Percentiles rank a stretch among this genome's conserved stretches.
These are phyloP conservation scores for Oryza meridionalis DNA, from an alignment of 176 grass and related monocot species.

Conservation along the genomic window DNA sequence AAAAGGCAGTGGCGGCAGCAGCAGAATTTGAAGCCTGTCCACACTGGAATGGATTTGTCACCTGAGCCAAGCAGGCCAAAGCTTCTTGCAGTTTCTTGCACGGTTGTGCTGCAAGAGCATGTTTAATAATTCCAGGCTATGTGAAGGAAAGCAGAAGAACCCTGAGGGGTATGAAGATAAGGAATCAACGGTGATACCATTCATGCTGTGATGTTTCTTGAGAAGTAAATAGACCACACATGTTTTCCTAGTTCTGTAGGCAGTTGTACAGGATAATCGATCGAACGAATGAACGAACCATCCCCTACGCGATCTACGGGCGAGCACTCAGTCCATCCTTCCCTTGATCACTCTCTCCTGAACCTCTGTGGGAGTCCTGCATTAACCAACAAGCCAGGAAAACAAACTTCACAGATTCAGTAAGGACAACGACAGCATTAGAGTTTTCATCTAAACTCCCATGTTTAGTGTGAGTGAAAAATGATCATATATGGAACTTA, in stretches of 20 bases:
- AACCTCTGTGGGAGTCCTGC: slow-evolving; percentile 88
- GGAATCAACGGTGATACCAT: slow-evolving; percentile 30
- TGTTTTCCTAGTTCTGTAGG: slow-evolving; percentile 31
- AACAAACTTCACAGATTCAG: neutral
- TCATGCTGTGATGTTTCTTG: slow-evolving; percentile 33
- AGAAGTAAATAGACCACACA: slow-evolving; percentile 10
- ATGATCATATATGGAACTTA: slow-evolving; percentile 44
- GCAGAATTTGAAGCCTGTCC: neutral
- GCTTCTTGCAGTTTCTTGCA: neutral
- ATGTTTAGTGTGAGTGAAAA: neutral
- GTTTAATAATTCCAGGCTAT: neutral
- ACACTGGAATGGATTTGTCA: neutral
- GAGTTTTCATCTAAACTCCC: neutral
- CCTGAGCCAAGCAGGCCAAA: neutral
- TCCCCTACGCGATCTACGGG: neutral
- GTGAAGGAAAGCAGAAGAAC: neutral
- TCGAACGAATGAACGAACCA: slow-evolving; percentile 25
- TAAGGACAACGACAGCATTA: neutral
- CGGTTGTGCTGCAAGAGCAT: neutral
- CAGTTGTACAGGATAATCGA: slow-evolving; percentile 4
- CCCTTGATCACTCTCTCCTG: slow-evolving; percentile 84
- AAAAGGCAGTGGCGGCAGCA: neutral
- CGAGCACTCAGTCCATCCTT: slow-evolving; percentile 76
- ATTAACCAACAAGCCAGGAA: slow-evolving; percentile 9
- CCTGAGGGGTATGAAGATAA: neutral